Evolutionary conservation across 176 grass and related monocot genomes (phyloP).

Genomic region (Puya raimondii): DNA sequence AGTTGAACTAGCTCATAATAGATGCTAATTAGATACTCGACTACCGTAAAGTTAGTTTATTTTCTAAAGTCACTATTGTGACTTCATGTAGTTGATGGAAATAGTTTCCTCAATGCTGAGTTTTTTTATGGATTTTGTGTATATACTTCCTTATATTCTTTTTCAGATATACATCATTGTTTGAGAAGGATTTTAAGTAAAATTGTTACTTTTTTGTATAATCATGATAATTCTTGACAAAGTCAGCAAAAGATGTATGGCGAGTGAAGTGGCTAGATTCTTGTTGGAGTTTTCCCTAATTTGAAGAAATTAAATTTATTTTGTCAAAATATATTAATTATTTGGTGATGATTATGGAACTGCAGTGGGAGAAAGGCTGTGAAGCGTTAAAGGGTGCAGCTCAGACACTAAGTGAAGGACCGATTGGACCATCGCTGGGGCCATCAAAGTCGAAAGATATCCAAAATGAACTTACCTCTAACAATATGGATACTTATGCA

Average conservation of each 20-base stretch:
- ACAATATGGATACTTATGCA: constrained; percentile 56
- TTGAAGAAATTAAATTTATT: neutral
- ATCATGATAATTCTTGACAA: neutral
- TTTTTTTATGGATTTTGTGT: neutral
- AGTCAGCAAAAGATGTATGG: neutral
- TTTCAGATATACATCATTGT: neutral
- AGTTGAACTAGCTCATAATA: no score
- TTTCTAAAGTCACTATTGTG: no score
- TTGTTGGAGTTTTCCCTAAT: neutral
- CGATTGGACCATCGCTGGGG: constrained; percentile 33
- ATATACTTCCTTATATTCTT: neutral
- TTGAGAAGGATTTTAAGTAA: neutral
- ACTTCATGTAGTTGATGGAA: neutral
- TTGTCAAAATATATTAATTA: constrained; percentile 9
- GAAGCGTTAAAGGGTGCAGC: constrained; percentile 34
- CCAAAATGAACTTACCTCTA: constrained; percentile 63
- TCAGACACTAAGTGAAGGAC: constrained; percentile 15
- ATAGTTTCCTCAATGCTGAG: neutral
- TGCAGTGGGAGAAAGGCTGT: constrained; percentile 83
- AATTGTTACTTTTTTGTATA: neutral
- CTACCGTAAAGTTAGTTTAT: no score
- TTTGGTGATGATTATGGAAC: constrained; percentile 14
- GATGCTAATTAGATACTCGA: no score
- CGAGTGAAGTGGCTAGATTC: neutral
- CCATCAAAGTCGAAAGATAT: constrained; percentile 77